Conservation (phyloP, 805 yeast species). For the Pichia californica region DNA sequence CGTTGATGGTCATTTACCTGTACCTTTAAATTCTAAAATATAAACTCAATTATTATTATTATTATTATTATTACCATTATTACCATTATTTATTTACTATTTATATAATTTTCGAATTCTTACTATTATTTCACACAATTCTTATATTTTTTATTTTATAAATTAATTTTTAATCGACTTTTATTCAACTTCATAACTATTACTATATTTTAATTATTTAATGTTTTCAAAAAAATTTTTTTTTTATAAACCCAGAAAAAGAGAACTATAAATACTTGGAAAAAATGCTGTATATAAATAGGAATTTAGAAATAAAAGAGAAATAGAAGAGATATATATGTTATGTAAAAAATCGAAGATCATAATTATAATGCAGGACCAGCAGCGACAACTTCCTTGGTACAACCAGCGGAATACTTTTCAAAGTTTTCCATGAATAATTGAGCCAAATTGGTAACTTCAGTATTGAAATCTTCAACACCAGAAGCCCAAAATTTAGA, state of each 20-base stretch:
- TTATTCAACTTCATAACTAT: too few species aligned
- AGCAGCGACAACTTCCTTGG: constrained; percentile 83
- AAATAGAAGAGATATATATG: not conserved
- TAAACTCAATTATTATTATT: too few species aligned
- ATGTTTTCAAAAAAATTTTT: too few species aligned
- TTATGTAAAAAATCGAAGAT: not conserved
- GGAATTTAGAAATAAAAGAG: not conserved
- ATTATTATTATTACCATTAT: too few species aligned
- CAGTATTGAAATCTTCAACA: constrained; percentile 41
- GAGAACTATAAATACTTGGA: too few species aligned
- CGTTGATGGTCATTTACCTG: constrained; percentile 8
- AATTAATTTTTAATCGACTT: too few species aligned
- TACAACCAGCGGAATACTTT: constrained; percentile 76
- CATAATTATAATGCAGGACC: constrained; percentile 61
- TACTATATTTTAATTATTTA: too few species aligned
- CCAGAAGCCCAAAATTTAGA: constrained; percentile 71
- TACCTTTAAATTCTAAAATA: not conserved
- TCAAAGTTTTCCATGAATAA: constrained; percentile 82
- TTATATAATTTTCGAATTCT: too few species aligned
- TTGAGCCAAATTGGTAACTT: constrained; percentile 61
- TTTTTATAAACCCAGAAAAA: too few species aligned
- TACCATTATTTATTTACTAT: too few species aligned
- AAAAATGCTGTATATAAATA: not conserved
- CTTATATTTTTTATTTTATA: too few species aligned
- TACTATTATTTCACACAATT: too few species aligned